These are phyloP conservation scores for Ophiosphaerella herpotricha DNA, from an alignment of 2,329 filamentous ascomycete genomes.

Conservation along the genomic window DNA sequence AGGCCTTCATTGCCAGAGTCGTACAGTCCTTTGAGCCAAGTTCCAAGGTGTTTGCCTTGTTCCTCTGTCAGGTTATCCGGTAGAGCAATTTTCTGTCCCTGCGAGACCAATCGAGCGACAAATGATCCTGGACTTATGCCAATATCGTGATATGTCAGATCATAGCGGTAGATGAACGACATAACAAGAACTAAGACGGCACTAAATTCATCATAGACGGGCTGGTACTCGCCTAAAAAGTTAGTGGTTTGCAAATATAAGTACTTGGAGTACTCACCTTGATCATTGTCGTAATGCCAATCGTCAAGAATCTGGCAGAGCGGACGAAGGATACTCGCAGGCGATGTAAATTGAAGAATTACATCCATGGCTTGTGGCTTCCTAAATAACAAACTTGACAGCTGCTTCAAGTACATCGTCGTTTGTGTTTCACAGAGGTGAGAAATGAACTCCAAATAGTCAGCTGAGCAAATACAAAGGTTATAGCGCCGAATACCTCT, in stretches of 20 bases:
- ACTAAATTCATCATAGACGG: slow-evolving; percentile 84
- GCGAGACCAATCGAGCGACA: slow-evolving; percentile 67
- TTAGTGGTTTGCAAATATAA: slow-evolving; percentile 14
- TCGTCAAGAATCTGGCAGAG: slow-evolving; percentile 76
- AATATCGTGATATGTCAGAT: slow-evolving; percentile 66
- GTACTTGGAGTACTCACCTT: slow-evolving; percentile 50
- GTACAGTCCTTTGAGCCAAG: slow-evolving; percentile 80
- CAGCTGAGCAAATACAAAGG: slow-evolving; percentile 1
- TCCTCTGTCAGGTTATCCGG: slow-evolving; percentile 68
- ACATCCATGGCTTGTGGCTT: slow-evolving; percentile 75
- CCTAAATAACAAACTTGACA: slow-evolving; percentile 74
- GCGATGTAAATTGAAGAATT: slow-evolving; percentile 74
- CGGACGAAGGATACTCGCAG: slow-evolving; percentile 71
- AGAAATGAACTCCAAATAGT: slow-evolving; percentile 62
- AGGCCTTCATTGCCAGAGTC: slow-evolving; percentile 69
- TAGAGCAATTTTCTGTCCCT: slow-evolving; percentile 61
- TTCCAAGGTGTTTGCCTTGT: slow-evolving; percentile 66
- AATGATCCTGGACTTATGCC: slow-evolving; percentile 69
- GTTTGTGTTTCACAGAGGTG: slow-evolving; percentile 73
- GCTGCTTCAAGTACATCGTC: slow-evolving; percentile 76
- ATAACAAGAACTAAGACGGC: slow-evolving; percentile 74
- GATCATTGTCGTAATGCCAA: slow-evolving; percentile 82
- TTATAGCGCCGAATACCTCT: slow-evolving; percentile 37
- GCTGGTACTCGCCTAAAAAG: slow-evolving; percentile 71
- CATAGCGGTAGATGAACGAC: slow-evolving; percentile 76